phyloP scores from a whole-genome alignment of 2,329 filamentous ascomycete species.

The Penicillium palitans region DNA sequence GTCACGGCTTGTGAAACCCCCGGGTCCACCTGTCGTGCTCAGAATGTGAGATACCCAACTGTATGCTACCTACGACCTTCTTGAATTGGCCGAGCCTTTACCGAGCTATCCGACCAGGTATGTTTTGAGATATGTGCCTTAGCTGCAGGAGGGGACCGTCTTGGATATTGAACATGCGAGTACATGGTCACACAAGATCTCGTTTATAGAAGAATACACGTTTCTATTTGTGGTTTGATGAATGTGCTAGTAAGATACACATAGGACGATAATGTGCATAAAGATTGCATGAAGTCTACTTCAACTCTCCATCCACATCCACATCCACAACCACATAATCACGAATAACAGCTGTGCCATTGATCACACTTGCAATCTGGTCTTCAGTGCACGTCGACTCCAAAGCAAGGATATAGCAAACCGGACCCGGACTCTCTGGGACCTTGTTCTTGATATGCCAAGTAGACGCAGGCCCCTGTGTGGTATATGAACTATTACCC shows the following conservation, averaged over 20 bases:
- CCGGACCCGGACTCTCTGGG: constrained; percentile 41
- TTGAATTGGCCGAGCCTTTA: no score
- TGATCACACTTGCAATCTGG: constrained; percentile 44
- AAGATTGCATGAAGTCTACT: background rate
- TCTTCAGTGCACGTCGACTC: constrained; percentile 46
- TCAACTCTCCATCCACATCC: constrained; percentile 6
- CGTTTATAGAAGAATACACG: background rate
- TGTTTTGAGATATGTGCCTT: background rate
- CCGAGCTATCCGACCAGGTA: background rate
- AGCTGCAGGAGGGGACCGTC: background rate
- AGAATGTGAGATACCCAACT: background rate
- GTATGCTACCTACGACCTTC: background rate
- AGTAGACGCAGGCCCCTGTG: constrained; percentile 41
- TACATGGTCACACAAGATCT: background rate
- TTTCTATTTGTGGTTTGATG: background rate
- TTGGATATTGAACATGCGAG: background rate
- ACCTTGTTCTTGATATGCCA: constrained; percentile 50
- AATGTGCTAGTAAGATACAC: background rate
- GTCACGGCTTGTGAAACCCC: background rate
- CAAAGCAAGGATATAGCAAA: constrained; percentile 49
- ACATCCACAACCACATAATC: constrained; percentile 48
- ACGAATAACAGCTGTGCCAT: constrained; percentile 49
- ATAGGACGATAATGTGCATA: background rate
- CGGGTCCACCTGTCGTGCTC: background rate
- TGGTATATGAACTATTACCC: constrained; percentile 40